Base-by-base conservation (phyloP, 2,329 filamentous ascomycete species). In the Monosporascus sp. region DNA sequence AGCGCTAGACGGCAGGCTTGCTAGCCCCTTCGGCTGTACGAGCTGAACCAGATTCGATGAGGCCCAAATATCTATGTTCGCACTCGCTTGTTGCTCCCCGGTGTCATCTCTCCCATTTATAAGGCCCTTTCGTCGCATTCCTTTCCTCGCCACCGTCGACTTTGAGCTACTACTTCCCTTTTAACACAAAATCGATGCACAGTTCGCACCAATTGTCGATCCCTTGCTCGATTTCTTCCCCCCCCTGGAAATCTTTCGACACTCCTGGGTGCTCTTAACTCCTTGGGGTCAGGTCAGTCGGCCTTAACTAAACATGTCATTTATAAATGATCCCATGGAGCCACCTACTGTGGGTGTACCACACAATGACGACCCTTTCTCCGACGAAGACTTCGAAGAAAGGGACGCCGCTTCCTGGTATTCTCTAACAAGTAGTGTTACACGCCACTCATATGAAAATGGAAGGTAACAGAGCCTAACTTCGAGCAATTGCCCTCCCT, bases 341-440 rank as follows among this genome's bases (percentile, higher is more conserved):
- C 18, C 36, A 14, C 25, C 50, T 20, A 11, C 39, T 22, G 45
- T 37, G 37, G 46, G 31, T 18, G 25, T 48, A 20, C 25, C 36
- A 9, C 14, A 39, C 24, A 22, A 52, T 27, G 24, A 50, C 9
- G 50, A 52, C 25, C 22, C 41, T 25, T 47, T 49, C 43, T 18
- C 31, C 14, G 41, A 48, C 20, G 11, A 24, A 37, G 41, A 50
- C 35, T 41, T 47, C 22, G 43, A 51, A 17, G 44, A 51, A n/a
- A 37, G 43, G n/a, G 41, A 27, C 8, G 24, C 47, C 4, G 47
- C 48, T 45, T 51, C 50, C 25, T 55, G 50, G 50, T 50, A 50
- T 49, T 55, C 53, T 31, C 20, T 55, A 18, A 47, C 50, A 18
- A 52, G 50, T 15, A 52, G 53, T 20, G 48, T 55, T 36, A 39